These are phyloP conservation scores for Laburnicola sp. DNA, from an alignment of 2,329 filamentous ascomycete species.

Conservation along the genomic window DNA sequence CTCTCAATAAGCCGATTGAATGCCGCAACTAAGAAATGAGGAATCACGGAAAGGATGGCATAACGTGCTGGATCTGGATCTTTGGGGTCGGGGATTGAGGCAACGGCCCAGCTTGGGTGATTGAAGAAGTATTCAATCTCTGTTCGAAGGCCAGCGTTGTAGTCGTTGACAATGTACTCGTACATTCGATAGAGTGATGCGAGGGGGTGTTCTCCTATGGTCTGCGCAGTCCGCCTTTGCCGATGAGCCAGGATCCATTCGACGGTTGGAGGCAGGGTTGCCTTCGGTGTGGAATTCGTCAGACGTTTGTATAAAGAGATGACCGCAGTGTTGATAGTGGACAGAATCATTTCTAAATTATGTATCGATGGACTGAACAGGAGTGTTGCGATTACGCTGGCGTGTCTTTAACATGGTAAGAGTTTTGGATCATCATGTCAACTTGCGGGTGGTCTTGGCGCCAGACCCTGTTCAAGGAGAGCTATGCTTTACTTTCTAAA, in stretches of 20 bases:
- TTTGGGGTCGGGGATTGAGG: not conserved
- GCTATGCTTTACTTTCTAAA: too few species aligned
- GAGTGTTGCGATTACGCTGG: too few species aligned
- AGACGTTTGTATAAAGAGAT: not conserved
- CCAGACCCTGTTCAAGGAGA: too few species aligned
- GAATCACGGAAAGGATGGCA: constrained; percentile 1
- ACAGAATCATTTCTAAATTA: too few species aligned
- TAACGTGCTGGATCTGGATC: constrained; percentile 2
- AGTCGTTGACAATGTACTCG: not conserved
- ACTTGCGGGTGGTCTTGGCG: too few species aligned
- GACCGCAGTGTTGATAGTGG: not conserved
- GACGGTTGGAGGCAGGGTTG: not conserved
- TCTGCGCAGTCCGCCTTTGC: not conserved
- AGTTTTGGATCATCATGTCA: too few species aligned
- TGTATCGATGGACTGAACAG: too few species aligned
- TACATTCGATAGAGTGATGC: constrained; percentile 1
- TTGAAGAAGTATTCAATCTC: not conserved
- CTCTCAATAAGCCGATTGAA: constrained; percentile 1
- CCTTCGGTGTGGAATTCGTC: not conserved
- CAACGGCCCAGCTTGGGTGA: constrained; percentile 1
- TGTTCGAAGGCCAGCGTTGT: not conserved
- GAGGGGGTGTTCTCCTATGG: not conserved
- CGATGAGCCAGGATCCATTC: constrained; percentile 2
- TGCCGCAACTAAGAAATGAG: not conserved
- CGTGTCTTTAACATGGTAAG: too few species aligned